Conservation (phyloP, 306 rosid species). For the Cicer chorassanicum region DNA sequence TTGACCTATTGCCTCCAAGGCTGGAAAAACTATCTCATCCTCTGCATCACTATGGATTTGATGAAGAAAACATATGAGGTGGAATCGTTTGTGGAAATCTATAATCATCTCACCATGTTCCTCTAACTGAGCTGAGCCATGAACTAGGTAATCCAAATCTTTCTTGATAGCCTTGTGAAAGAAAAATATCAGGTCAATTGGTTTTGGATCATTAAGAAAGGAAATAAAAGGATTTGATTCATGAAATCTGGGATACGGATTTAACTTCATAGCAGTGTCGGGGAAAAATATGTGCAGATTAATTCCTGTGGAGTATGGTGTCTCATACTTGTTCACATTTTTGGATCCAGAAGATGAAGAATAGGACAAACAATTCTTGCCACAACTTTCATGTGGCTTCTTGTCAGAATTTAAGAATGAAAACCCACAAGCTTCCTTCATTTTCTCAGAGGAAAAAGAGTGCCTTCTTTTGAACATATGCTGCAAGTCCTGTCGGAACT, state of each 20-base stretch:
- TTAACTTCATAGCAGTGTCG: constrained; percentile 52
- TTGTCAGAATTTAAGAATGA: constrained; percentile 54
- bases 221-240: constrained; percentile 49
- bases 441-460: constrained; percentile 55
- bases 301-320: constrained; percentile 69
- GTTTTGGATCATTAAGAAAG: constrained; percentile 63
- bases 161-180: constrained; percentile 94
- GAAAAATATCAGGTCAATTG: constrained; percentile 78
- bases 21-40: constrained; percentile 95
- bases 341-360: constrained; percentile 55
- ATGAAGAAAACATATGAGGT: constrained; percentile 66
- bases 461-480: constrained; percentile 67
- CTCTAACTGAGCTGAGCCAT: constrained; percentile 76
- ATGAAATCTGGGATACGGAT: constrained; percentile 54
- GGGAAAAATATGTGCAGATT: constrained; percentile 75
- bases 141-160: constrained; percentile 84
- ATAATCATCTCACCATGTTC: constrained; percentile 57
- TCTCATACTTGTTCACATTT: constrained; percentile 54
- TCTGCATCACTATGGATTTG: constrained; percentile 92
- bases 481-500: constrained; percentile 69
- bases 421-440: constrained; percentile 55
- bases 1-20: constrained; percentile 81
- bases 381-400: constrained; percentile 47
- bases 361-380: constrained; percentile 46
- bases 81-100: constrained; percentile 69